These are phyloP conservation scores for Magnolia sinica DNA, from an alignment of 164 flowering plant species.

Conservation along the genomic window DNA sequence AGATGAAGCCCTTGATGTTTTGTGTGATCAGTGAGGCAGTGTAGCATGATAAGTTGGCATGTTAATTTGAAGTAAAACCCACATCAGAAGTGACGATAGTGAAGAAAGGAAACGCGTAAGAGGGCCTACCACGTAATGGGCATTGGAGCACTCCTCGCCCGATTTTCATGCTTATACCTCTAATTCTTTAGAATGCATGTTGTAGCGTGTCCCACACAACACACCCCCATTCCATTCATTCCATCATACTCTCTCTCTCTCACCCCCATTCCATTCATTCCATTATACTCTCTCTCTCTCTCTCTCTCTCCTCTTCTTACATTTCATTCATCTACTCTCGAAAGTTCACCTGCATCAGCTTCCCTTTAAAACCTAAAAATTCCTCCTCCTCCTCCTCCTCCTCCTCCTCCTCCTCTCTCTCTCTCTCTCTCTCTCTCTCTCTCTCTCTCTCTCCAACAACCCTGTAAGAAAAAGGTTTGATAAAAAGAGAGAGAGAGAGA, in stretches of 20 bases:
- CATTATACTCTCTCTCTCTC: not conserved
- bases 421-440: not conserved
- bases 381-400: too few species aligned
- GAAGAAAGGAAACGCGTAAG: not conserved
- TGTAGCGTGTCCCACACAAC: not conserved
- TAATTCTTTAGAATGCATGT: not conserved
- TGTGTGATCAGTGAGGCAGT: not conserved
- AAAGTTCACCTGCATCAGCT: not conserved
- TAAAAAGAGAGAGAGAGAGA: not conserved
- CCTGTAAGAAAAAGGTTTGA: too few species aligned
- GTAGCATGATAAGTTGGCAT: not conserved
- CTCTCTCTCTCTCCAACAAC: not conserved
- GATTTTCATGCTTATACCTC: constrained; percentile 2
- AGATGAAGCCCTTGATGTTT: too few species aligned
- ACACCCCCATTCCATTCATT: not conserved
- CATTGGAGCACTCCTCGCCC: not conserved
- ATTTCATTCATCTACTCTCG: not conserved
- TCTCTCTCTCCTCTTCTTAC: not conserved
- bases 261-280: not conserved
- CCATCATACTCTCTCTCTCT: not conserved
- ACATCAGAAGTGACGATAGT: not conserved
- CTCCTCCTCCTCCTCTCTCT: too few species aligned
- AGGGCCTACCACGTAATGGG: not conserved
- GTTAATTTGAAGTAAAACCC: too few species aligned
- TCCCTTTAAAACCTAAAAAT: not conserved